A percentile compares a stretch with the other conserved stretches of the same genome.
Conservation (phyloP, 495 filamentous ascomycete genomes). For the Staphylotrichum tortipilum region DNA sequence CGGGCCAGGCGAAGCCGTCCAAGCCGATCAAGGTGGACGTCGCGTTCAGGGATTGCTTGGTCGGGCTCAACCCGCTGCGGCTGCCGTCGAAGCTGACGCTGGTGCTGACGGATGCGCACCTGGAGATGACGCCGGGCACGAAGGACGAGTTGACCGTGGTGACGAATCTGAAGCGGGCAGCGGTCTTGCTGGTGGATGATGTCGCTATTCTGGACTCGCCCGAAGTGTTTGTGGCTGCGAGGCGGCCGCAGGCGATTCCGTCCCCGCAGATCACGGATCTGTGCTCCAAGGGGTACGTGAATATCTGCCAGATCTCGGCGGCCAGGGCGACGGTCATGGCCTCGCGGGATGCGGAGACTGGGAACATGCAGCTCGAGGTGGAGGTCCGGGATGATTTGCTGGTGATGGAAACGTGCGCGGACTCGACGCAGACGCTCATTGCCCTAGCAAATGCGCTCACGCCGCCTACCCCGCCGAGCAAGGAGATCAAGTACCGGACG, state of each 20-base stretch:
- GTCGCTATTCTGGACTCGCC: conserved; percentile 44
- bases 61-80: conserved; percentile 80
- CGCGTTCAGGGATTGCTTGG: conserved; percentile 63
- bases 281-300: conserved; percentile 66
- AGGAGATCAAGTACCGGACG: conserved; percentile 77
- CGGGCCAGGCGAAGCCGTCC: conserved; percentile 19
- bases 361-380: conserved; percentile 61
- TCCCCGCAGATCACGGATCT: conserved; percentile 57
- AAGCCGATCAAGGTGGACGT: conserved; percentile 60
- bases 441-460: conserved; percentile 69
- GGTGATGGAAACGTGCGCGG: conserved; percentile 89
- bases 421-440: conserved; percentile 91
- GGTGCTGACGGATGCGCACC: conserved; percentile 66
- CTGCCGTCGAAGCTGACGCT: conserved; percentile 63
- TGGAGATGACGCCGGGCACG: conserved; percentile 54
- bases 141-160: conserved; percentile 50
- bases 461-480: conserved; percentile 72
- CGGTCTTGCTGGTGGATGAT: conserved; percentile 77
- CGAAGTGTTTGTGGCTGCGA: conserved; percentile 31
- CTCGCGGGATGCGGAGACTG: conserved; percentile 39
- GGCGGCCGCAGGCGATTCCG: conserved; percentile 39
- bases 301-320: conserved; percentile 74
- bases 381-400: conserved; percentile 78
- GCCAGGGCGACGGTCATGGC: conserved; percentile 56
- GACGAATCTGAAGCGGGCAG: conserved; percentile 66